Conservation (phyloP, 2,329 filamentous ascomycete species). For the Scytalidium sp. region DNA sequence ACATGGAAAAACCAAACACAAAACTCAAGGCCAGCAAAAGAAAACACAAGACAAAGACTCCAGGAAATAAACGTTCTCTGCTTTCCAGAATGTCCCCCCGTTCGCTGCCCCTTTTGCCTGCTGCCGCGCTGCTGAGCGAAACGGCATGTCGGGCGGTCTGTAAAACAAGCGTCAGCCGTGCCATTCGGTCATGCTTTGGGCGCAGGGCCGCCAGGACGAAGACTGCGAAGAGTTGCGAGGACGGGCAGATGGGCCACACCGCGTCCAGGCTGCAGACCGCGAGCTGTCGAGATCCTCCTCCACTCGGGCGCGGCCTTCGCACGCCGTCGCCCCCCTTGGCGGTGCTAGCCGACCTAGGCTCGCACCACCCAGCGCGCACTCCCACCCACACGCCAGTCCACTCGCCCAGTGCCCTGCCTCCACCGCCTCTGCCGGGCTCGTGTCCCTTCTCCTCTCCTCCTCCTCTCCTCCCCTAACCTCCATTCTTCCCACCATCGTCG, state of each 20-base stretch:
- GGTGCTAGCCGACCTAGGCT: slow-evolving; percentile 1
- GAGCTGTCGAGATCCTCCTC: too few relatives aligned
- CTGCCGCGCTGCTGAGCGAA: too few relatives aligned
- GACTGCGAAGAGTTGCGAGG: background rate
- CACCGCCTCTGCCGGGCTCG: slow-evolving; percentile 13
- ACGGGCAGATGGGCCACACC: background rate
- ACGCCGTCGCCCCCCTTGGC: background rate
- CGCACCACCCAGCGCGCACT: background rate
- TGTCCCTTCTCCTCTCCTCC: slow-evolving; percentile 10
- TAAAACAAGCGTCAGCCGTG: background rate
- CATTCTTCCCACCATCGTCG: slow-evolving; percentile 11
- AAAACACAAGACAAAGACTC: too few relatives aligned
- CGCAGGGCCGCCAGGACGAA: background rate
- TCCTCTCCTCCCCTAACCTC: slow-evolving; percentile 6
- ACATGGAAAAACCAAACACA: too few relatives aligned
- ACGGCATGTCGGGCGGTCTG: too few relatives aligned
- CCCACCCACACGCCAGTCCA: background rate
- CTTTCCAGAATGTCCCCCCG: too few relatives aligned
- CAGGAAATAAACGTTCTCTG: too few relatives aligned
- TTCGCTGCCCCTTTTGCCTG: too few relatives aligned
- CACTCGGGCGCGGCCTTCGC: too few relatives aligned
- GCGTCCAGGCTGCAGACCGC: background rate
- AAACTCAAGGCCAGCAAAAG: too few relatives aligned
- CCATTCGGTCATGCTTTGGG: background rate
- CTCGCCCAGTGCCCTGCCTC: slow-evolving; percentile 3